phyloP scores from a whole-genome alignment of 768 basidiomycete species.

The Amanita fuliginea region DNA sequence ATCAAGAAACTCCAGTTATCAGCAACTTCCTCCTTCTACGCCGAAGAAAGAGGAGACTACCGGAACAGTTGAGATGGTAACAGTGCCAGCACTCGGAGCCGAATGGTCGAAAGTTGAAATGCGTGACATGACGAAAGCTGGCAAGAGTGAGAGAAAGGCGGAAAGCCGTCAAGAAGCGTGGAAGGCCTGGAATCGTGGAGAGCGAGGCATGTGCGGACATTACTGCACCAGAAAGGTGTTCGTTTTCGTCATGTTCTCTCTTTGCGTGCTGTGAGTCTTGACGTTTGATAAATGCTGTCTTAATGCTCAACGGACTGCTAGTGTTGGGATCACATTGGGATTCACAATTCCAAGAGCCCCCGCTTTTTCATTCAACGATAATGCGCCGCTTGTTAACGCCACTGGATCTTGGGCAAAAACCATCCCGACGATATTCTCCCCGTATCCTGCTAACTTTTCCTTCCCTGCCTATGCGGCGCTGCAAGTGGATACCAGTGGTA shows the following conservation, averaged over 20 bases:
- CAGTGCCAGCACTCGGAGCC: constrained; percentile 82
- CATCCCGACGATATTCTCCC: constrained; percentile 55
- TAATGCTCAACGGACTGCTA: constrained; percentile 14
- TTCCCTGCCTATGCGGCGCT: constrained; percentile 73
- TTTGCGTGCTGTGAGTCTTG: constrained; percentile 41
- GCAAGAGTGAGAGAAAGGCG: constrained; percentile 48
- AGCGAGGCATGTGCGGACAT: constrained; percentile 69
- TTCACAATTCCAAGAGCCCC: constrained; percentile 84
- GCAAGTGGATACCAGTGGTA: constrained; percentile 63
- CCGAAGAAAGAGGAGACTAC: constrained; percentile 25
- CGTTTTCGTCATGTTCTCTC: constrained; percentile 56
- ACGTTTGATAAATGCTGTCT: constrained; percentile 1
- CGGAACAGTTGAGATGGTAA: constrained; percentile 75
- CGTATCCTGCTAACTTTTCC: constrained; percentile 79
- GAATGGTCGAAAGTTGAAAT: constrained; percentile 84
- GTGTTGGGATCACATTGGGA: constrained; percentile 60
- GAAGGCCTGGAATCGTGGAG: constrained; percentile 69
- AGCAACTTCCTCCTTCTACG: constrained; percentile 26
- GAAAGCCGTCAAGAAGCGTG: constrained; percentile 47
- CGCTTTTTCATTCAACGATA: constrained; percentile 46
- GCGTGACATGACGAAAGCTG: constrained; percentile 63
- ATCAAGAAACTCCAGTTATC: constrained; percentile 27
- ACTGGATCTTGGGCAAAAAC: constrained; percentile 45
- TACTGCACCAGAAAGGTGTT: constrained; percentile 68
- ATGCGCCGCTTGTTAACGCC: constrained; percentile 47